These are phyloP conservation scores for Suhomyces guaymorum DNA, from an alignment of 1,139 yeast species.

Conservation along the genomic window DNA sequence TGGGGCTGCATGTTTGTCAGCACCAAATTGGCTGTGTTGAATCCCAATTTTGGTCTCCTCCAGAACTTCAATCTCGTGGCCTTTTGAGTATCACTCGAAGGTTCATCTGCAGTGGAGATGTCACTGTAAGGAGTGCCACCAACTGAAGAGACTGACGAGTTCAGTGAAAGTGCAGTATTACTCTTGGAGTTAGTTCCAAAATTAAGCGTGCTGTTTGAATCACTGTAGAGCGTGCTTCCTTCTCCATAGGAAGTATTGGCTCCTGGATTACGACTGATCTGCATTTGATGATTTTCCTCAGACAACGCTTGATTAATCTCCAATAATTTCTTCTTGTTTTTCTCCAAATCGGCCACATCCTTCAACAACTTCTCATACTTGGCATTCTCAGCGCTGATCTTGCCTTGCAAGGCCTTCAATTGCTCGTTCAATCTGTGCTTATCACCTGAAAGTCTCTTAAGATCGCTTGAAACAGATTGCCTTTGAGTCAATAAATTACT, in stretches of 20 bases:
- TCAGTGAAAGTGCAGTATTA: constrained; percentile 4
- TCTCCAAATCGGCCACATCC: constrained; percentile 34
- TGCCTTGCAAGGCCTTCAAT: constrained; percentile 20
- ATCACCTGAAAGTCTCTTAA: constrained; percentile 32
- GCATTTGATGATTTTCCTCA: constrained; percentile 28
- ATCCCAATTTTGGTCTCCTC: constrained; percentile 48
- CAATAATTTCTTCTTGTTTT: constrained; percentile 25
- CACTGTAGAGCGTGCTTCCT: constrained; percentile 10
- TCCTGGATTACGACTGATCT: constrained; percentile 12
- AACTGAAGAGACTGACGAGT: constrained; percentile 18
- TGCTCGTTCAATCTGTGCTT: constrained; percentile 29
- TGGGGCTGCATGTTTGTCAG: constrained; percentile 5
- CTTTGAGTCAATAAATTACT: constrained; percentile 37
- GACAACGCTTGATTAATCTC: constrained; percentile 28
- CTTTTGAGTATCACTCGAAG: constrained; percentile 41
- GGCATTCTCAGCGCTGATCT: constrained; percentile 14
- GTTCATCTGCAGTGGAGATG: constrained; percentile 23
- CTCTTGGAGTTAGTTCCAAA: constrained; percentile 4
- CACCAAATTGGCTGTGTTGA: constrained; percentile 16
- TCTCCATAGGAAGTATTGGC: constrained; percentile 11
- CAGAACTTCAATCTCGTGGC: constrained; percentile 54
- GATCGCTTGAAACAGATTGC: constrained; percentile 29
- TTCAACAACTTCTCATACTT: constrained; percentile 28
- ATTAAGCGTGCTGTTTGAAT: constrained; percentile 10
- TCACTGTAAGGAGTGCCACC: constrained; percentile 22